A percentile compares a stretch with the other conserved stretches of the same genome.
Conservation (phyloP, 1,284 basidiomycete genomes). For the Paramarasmius palmivorus region DNA sequence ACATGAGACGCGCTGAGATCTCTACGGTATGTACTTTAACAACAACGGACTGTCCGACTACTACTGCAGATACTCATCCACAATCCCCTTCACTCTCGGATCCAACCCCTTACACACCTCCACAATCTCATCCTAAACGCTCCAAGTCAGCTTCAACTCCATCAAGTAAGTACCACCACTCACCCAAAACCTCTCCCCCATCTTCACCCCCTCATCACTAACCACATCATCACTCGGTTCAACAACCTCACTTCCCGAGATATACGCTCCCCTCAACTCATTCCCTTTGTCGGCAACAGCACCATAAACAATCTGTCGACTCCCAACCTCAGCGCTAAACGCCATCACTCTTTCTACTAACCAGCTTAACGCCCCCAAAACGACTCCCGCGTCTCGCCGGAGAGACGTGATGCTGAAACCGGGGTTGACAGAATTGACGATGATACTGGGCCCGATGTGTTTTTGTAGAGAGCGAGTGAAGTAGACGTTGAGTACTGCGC, state of each 20-base stretch:
- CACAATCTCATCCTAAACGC: slow-evolving; percentile 25
- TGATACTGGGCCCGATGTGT: slow-evolving; percentile 34
- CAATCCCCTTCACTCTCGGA: not conserved
- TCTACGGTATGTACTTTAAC: no score
- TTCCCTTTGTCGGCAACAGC: slow-evolving; percentile 29
- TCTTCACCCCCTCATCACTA: slow-evolving; percentile 36
- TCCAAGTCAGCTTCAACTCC: no score
- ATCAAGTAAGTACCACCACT: no score
- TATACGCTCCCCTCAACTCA: slow-evolving; percentile 20
- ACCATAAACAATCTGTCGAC: slow-evolving; percentile 41
- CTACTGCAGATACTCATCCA: not conserved
- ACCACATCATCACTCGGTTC: slow-evolving; percentile 20
- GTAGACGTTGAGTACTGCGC: slow-evolving; percentile 41
- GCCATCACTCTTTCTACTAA: slow-evolving; percentile 28
- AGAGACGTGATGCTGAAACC: slow-evolving; percentile 49
- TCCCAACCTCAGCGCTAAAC: slow-evolving; percentile 39
- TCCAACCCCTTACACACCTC: not conserved
- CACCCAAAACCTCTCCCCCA: slow-evolving; percentile 47
- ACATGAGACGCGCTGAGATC: no score
- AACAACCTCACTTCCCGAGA: slow-evolving; percentile 8
- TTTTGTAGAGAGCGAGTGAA: slow-evolving; percentile 40
- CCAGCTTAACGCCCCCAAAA: slow-evolving; percentile 15
- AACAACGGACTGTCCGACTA: no score
- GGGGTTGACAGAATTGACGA: slow-evolving; percentile 40
- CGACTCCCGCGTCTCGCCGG: slow-evolving; percentile 24